These are phyloP conservation scores for Musa balbisiana DNA, from an alignment of 202 grass and related monocot species.

Conservation along the genomic window DNA sequence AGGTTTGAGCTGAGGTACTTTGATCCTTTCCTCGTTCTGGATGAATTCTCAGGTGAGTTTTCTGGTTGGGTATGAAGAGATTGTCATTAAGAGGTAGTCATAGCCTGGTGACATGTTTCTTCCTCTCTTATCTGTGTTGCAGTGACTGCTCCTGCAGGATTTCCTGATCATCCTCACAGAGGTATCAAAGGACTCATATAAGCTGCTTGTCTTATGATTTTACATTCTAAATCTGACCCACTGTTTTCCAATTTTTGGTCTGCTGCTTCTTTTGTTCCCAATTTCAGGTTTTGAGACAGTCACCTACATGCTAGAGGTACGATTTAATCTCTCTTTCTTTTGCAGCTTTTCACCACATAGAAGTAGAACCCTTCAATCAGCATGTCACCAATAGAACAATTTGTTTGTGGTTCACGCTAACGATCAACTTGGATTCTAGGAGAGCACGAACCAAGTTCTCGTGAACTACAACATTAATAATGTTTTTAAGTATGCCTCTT, in stretches of 20 bases:
- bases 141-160: constrained; percentile 79
- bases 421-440: not conserved
- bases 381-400: not conserved
- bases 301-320: constrained; percentile 98
- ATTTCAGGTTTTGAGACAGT: constrained; percentile 87
- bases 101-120: not conserved
- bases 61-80: not conserved
- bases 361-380: too few species aligned
- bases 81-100: too few species aligned
- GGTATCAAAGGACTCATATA: constrained; percentile 19
- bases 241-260: not conserved
- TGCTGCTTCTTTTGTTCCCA: not conserved
- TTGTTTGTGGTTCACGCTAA: not conserved
- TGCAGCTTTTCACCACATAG: not conserved
- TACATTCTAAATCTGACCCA: not conserved
- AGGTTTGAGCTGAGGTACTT: constrained; percentile 95
- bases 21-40: constrained; percentile 82
- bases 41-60: constrained; percentile 86
- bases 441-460: too few species aligned
- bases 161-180: constrained; percentile 96
- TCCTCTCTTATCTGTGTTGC: not conserved
- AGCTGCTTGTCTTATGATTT: not conserved
- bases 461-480: too few species aligned
- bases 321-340: not conserved
- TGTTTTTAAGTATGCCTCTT: too few species aligned